Conservation (phyloP, 805 yeast genomes). For the Cyberlindnera japonica region DNA sequence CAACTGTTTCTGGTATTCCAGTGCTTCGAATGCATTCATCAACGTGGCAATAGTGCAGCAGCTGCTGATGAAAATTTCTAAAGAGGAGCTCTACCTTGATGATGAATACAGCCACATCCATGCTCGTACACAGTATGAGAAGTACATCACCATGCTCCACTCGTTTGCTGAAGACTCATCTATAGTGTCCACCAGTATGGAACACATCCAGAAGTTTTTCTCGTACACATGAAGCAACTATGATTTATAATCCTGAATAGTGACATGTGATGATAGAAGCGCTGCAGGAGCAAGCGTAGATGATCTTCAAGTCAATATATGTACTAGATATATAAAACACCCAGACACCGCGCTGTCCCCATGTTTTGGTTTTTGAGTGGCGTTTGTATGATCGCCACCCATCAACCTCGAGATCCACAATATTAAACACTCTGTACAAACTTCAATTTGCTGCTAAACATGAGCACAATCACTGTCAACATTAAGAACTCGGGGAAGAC, state of each 20-base stretch:
- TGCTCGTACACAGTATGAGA: conserved; percentile 2
- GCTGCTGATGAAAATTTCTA: conserved; percentile 17
- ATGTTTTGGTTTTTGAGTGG: neutral
- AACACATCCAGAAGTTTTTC: conserved; percentile 8
- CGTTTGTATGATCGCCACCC: conserved; percentile 1
- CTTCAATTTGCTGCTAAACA: neutral
- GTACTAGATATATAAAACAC: too few species aligned
- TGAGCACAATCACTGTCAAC: conserved; percentile 24
- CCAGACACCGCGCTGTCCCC: conserved; percentile 7
- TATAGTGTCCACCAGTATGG: conserved; percentile 6
- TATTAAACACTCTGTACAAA: too few species aligned
- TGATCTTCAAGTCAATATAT: too few species aligned
- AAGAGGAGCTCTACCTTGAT: conserved; percentile 19
- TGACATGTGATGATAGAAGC: neutral
- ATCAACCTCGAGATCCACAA: neutral
- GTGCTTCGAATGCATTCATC: conserved; percentile 17
- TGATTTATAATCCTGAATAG: neutral
- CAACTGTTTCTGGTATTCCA: conserved; percentile 13
- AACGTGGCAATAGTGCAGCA: conserved; percentile 22
- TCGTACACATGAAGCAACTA: conserved; percentile 1
- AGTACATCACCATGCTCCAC: conserved; percentile 6
- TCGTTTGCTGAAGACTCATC: conserved; percentile 4
- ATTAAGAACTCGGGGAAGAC: conserved; percentile 70
- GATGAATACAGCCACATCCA: conserved; percentile 13
- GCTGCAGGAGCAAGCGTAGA: too few species aligned